Evolutionary conservation across 176 grass and related monocot genomes (phyloP).

Genomic region (Echinochloa phyllopogon): DNA sequence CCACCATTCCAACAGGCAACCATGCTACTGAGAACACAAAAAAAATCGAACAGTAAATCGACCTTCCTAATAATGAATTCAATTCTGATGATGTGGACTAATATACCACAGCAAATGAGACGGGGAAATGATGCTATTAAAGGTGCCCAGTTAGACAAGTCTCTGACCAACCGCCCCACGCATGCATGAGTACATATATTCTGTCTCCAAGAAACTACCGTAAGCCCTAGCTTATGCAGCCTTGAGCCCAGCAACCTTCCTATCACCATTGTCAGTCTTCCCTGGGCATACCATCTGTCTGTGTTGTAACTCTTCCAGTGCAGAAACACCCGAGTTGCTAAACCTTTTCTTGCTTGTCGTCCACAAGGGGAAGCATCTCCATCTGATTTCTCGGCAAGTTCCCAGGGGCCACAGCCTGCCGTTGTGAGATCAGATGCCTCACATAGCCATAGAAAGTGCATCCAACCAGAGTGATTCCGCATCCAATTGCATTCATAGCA

Average conservation of each 20-base stretch:
- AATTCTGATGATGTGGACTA: neutral
- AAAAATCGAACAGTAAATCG: slow-evolving; percentile 19
- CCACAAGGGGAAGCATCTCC: slow-evolving; percentile 93
- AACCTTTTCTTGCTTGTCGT: slow-evolving; percentile 77
- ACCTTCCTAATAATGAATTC: slow-evolving; percentile 13
- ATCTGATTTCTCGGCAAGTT: slow-evolving; percentile 53
- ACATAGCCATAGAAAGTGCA: slow-evolving; percentile 98
- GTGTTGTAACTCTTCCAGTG: slow-evolving; percentile 27
- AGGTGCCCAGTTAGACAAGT: neutral
- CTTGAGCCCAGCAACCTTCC: neutral
- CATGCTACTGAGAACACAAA: neutral
- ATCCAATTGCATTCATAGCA: slow-evolving; percentile 84
- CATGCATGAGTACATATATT: slow-evolving; percentile 33
- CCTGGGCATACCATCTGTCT: slow-evolving; percentile 5
- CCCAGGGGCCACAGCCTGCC: slow-evolving; percentile 46
- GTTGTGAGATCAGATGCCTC: slow-evolving; percentile 71
- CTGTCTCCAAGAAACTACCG: slow-evolving; percentile 27
- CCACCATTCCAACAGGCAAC: neutral
- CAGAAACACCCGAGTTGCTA: slow-evolving; percentile 47
- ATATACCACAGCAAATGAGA: neutral
- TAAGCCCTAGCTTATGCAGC: neutral
- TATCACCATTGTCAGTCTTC: neutral
- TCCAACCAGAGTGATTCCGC: slow-evolving; percentile 75
- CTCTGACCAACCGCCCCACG: neutral
- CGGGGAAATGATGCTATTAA: slow-evolving; percentile 6